Evolutionary conservation across 2,329 filamentous ascomycete genomes (phyloP).

Genomic region (Paraphaeosphaeria sporulosa): DNA sequence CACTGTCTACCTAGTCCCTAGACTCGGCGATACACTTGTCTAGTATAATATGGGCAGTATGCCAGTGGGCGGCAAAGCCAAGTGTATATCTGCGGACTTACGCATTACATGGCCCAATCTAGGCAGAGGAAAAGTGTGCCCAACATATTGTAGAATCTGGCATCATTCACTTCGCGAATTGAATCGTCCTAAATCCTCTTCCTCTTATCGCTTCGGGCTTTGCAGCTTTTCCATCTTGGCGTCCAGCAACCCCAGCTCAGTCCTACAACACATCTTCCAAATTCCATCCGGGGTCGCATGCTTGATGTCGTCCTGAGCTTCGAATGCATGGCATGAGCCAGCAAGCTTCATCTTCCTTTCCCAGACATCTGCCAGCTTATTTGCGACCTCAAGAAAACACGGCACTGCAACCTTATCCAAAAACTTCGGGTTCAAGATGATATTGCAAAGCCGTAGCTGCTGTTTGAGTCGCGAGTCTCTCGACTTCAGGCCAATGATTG

Average conservation of each 20-base stretch:
- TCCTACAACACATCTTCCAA: not conserved
- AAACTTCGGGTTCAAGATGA: too few relatives aligned
- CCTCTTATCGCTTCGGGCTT: not conserved
- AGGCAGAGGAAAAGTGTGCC: not conserved
- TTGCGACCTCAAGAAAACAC: not conserved
- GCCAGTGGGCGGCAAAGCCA: not conserved
- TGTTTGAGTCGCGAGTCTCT: not conserved
- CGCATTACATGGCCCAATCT: not conserved
- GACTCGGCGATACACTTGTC: not conserved
- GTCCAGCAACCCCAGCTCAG: not conserved
- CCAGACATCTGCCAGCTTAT: not conserved
- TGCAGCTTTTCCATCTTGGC: too few relatives aligned
- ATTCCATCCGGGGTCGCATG: not conserved
- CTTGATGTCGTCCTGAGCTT: not conserved
- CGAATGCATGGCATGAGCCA: not conserved
- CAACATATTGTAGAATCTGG: not conserved
- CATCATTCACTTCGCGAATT: not conserved
- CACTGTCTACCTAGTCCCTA: too few relatives aligned
- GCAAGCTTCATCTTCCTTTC: not conserved
- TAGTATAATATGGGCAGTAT: not conserved
- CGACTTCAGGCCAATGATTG: not conserved
- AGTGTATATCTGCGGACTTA: not conserved
- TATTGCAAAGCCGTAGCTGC: not conserved
- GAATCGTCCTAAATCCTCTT: not conserved
- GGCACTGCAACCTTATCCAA: not conserved